phyloP scores from a whole-genome alignment of 139 green algal species.

The Ostreobium quekettii region DNA sequence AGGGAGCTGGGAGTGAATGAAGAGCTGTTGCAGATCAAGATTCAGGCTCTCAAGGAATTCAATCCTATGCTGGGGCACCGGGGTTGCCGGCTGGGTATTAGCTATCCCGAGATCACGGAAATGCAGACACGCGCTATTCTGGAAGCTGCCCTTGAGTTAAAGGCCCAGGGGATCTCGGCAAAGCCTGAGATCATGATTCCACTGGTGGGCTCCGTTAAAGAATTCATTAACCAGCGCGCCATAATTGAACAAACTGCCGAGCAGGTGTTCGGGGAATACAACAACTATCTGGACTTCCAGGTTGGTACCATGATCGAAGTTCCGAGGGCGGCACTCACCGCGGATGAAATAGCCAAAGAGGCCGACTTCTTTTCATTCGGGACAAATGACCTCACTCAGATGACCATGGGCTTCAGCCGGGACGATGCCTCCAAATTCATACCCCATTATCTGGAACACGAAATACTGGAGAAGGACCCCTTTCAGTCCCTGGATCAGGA shows the following conservation, averaged over 20 bases:
- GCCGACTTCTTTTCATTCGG: slow-evolving; percentile 73
- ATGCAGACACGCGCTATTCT: slow-evolving; percentile 61
- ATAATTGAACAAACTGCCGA: slow-evolving; percentile 28
- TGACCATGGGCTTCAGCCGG: slow-evolving; percentile 58
- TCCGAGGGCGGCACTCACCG: slow-evolving; percentile 49
- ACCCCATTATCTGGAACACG: slow-evolving; percentile 51
- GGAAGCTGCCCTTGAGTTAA: slow-evolving; percentile 47
- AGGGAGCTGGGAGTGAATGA: slow-evolving; percentile 18
- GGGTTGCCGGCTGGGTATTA: slow-evolving; percentile 60
- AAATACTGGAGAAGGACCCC: slow-evolving; percentile 55
- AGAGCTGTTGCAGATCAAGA: slow-evolving; percentile 24
- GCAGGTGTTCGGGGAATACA: slow-evolving; percentile 26
- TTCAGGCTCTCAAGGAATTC: slow-evolving; percentile 52
- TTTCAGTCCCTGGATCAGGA: slow-evolving; percentile 52
- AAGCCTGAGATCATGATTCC: slow-evolving; percentile 70
- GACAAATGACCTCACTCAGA: slow-evolving; percentile 77
- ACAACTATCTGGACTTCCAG: slow-evolving; percentile 32
- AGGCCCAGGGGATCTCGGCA: slow-evolving; percentile 28
- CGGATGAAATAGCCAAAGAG: slow-evolving; percentile 46
- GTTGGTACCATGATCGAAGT: slow-evolving; percentile 74
- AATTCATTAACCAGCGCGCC: slow-evolving; percentile 36
- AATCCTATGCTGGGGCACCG: slow-evolving; percentile 76
- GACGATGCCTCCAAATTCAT: slow-evolving; percentile 68
- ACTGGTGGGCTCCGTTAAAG: slow-evolving; percentile 48
- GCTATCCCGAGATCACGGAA: slow-evolving; percentile 57